Evolutionary conservation across 1,139 yeast genomes (phyloP).

Genomic region (Sugiyamaella castrensis): DNA sequence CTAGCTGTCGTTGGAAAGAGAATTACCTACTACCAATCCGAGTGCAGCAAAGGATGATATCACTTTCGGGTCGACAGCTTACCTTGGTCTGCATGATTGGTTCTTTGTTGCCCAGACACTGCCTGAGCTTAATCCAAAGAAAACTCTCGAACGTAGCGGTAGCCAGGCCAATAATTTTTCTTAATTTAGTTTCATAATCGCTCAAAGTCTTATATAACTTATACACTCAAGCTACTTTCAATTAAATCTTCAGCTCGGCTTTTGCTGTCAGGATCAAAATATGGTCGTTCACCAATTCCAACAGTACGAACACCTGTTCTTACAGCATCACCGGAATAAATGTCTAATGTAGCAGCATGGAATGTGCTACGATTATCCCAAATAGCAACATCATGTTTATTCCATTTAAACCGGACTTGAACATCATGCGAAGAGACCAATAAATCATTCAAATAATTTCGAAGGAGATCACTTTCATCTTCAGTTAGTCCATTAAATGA

Average conservation of each 20-base stretch:
- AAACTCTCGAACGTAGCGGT: no score
- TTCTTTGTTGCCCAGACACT: no score
- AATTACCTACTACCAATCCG: no score
- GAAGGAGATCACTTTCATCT: constrained; percentile 34
- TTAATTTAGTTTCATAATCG: no score
- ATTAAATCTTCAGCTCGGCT: constrained; percentile 1
- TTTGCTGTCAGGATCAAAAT: constrained; percentile 11
- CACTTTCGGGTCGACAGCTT: no score
- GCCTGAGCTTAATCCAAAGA: no score
- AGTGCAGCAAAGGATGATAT: no score
- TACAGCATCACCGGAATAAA: constrained; percentile 10
- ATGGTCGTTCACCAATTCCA: constrained; percentile 32
- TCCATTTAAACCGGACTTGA: constrained; percentile 52
- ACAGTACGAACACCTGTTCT: constrained; percentile 33
- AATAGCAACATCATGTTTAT: constrained; percentile 52
- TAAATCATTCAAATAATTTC: constrained; percentile 20
- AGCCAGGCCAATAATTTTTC: no score
- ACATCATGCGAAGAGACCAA: constrained; percentile 20
- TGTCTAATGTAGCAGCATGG: constrained; percentile 30
- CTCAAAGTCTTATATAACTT: no score
- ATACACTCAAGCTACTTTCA: background rate
- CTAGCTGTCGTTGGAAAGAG: no score
- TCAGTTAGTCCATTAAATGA: constrained; percentile 43
- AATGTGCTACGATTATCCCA: constrained; percentile 38
- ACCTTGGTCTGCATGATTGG: no score